A percentile compares a stretch with the other conserved stretches of the same genome.
Conservation (phyloP, 164 flowering plant species). For the Umbilicus rupestris region DNA sequence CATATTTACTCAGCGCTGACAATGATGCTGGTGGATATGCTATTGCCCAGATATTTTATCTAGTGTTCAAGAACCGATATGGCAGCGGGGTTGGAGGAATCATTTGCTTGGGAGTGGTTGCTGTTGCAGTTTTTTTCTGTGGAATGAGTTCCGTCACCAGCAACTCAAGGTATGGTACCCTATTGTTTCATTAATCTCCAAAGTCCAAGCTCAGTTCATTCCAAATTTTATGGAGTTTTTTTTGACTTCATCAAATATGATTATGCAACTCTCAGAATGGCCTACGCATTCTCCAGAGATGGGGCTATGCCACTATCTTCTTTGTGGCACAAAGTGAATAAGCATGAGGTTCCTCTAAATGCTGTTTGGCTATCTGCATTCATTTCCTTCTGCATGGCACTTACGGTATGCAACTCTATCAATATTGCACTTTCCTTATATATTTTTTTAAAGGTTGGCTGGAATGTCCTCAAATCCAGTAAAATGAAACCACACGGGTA, state of each 20-base stretch:
- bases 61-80: constrained; percentile 69
- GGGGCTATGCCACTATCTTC: constrained; percentile 94
- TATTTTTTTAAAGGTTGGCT: neutral
- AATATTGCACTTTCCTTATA: neutral
- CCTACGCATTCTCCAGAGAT: constrained; percentile 95
- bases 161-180: constrained; percentile 66
- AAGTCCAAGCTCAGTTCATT: neutral
- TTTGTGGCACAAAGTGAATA: constrained; percentile 85
- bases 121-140: constrained; percentile 85
- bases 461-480: neutral
- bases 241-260: neutral
- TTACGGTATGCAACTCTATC: constrained; percentile 44
- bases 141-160: constrained; percentile 83
- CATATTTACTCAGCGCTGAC: constrained; percentile 46
- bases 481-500: neutral
- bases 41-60: constrained; percentile 79
- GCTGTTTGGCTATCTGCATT: constrained; percentile 83
- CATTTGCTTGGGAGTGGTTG: constrained; percentile 71
- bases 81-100: constrained; percentile 90
- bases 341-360: constrained; percentile 78
- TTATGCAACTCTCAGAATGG: constrained; percentile 52
- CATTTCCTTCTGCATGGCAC: constrained; percentile 88
- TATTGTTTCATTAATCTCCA: constrained; percentile 5
- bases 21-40: constrained; percentile 96
- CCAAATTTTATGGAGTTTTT: neutral